Evolutionary conservation across 176 grass and related monocot species (phyloP), one percentile per base, ranked within the genome.

Genomic region (Metroxylon sagu): DNA sequence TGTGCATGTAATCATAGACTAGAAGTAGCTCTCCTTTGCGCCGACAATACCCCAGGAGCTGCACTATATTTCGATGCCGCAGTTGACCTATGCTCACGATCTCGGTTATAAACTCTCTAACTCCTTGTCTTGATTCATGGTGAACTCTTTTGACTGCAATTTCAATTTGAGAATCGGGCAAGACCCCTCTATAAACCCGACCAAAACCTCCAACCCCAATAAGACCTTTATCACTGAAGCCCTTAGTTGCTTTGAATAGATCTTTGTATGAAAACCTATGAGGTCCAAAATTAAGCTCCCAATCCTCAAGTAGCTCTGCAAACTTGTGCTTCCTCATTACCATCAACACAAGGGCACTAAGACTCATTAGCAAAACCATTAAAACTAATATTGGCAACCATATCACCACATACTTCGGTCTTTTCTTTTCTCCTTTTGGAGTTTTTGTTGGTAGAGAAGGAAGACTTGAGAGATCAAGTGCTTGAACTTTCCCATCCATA

Each of bases 251-350:
- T 16, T 16, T 19, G 51, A 52, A 82, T 19, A 76, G 18, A 5
- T 76, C 74, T 6, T 54, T 56, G 18, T 69, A 76, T 0, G 56
- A 49, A 64, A 76, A 76, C 0, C 79, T 55, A 48, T 82, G 73
- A 8, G 79, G 68, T 5, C 79, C 79, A 10, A 56, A 76, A 29
- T 82, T 67, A 0, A 52, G 1, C 67, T 82, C 73, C 79, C 73
- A 76, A 18, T 82, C 79, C 31, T 82, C 67, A 7, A 4, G 55
- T n/a, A 81, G 15, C 51, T 82, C 21, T 3, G 16, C 62, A n/a
- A 72, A 72, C 73, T 66, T 56, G 0, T 17, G 0, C 2, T 43
- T 29, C 27, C 67, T 54, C 7, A 16, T 50, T 23, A n/a, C 35
- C 0, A 48, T 66, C 43, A 61, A 68, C 30, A 61, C 2, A 2